These are phyloP conservation scores for Macrophomina tecta DNA, from an alignment of 2,329 filamentous ascomycete species.

Conservation along the genomic window DNA sequence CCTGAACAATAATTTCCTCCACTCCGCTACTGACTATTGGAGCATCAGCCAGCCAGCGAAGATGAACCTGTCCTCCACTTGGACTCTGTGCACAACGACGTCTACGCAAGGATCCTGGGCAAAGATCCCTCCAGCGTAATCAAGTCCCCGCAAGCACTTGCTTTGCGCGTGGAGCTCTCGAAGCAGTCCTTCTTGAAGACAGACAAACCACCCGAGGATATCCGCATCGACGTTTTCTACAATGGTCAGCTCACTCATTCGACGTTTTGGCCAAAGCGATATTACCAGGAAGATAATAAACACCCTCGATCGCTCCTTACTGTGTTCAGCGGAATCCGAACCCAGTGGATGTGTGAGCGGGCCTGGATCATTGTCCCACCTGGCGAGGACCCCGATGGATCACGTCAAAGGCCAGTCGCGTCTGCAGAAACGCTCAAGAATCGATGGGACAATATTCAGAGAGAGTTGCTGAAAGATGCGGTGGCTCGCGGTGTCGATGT, in stretches of 20 bases:
- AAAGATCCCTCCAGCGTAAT: neutral
- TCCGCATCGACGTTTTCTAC: slow-evolving; percentile 57
- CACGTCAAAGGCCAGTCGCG: slow-evolving; percentile 26
- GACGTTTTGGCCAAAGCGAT: slow-evolving; percentile 36
- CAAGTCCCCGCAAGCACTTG: slow-evolving; percentile 35
- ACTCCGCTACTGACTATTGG: neutral
- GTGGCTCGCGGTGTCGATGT: slow-evolving; percentile 41
- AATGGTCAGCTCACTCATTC: slow-evolving; percentile 52
- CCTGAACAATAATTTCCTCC: too few species aligned
- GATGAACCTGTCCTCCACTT: slow-evolving; percentile 1
- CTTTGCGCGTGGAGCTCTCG: slow-evolving; percentile 40
- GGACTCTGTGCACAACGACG: slow-evolving; percentile 5
- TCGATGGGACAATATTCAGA: slow-evolving; percentile 45
- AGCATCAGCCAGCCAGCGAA: neutral
- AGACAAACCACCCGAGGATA: slow-evolving; percentile 35
- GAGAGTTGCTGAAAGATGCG: slow-evolving; percentile 43
- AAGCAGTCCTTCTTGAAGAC: slow-evolving; percentile 35
- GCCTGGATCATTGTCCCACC: slow-evolving; percentile 51
- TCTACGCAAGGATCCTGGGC: neutral
- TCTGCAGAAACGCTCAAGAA: slow-evolving; percentile 30
- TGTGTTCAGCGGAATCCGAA: slow-evolving; percentile 48
- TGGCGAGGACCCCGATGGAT: slow-evolving; percentile 35
- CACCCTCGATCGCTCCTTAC: slow-evolving; percentile 32
- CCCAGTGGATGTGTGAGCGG: slow-evolving; percentile 49
- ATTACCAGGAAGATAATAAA: slow-evolving; percentile 31